A percentile compares a stretch with the other conserved stretches of the same genome.
Evolutionary conservation across 2,329 filamentous ascomycete species (phyloP).

Genomic region (Zymoseptoria crescenta): DNA sequence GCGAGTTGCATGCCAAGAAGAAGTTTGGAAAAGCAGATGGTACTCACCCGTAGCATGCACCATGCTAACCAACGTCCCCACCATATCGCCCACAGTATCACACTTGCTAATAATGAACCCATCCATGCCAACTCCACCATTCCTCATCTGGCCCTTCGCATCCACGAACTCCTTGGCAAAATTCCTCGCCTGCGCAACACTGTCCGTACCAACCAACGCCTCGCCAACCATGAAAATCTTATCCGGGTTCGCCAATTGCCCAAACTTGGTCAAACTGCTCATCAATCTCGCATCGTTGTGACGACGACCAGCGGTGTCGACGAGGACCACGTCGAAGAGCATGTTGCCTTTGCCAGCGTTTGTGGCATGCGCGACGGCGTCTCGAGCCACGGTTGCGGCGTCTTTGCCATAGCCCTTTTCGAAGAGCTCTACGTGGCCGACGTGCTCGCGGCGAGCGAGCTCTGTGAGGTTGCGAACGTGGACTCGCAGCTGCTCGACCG

Average conservation of each 20-base stretch:
- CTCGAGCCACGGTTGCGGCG: conserved; percentile 87
- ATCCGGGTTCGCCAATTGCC: conserved; percentile 88
- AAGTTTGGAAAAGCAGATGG: conserved; percentile 27
- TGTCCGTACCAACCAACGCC: conserved; percentile 91
- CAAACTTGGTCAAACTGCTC: conserved; percentile 95
- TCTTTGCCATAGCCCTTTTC: conserved; percentile 98
- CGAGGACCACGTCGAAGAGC: conserved; percentile 81
- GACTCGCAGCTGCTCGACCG: conserved; percentile 92
- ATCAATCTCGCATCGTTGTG: conserved; percentile 96
- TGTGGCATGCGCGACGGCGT: conserved; percentile 75
- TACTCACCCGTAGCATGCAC: conserved; percentile 69
- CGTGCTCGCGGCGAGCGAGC: conserved; percentile 71
- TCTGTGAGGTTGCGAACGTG: conserved; percentile 92
- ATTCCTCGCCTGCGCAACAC: conserved; percentile 89
- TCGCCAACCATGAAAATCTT: conserved; percentile 97
- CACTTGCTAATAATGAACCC: conserved; percentile 99
- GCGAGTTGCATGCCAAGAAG: too few relatives aligned
- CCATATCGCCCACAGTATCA: conserved; percentile 99
- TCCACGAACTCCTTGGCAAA: conserved; percentile 78
- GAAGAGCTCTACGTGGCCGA: conserved; percentile 78
- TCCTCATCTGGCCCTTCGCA: conserved; percentile 27
- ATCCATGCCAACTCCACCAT: conserved; percentile 66
- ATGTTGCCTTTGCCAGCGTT: conserved; percentile 41
- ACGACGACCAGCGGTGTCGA: conserved; percentile 88
- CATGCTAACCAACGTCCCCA: conserved; percentile 89